Percentiles rank a stretch among this genome's conserved stretches.
phyloP scores from a whole-genome alignment of 2,329 filamentous ascomycete genomes.

The Colletotrichum brevisporum region DNA sequence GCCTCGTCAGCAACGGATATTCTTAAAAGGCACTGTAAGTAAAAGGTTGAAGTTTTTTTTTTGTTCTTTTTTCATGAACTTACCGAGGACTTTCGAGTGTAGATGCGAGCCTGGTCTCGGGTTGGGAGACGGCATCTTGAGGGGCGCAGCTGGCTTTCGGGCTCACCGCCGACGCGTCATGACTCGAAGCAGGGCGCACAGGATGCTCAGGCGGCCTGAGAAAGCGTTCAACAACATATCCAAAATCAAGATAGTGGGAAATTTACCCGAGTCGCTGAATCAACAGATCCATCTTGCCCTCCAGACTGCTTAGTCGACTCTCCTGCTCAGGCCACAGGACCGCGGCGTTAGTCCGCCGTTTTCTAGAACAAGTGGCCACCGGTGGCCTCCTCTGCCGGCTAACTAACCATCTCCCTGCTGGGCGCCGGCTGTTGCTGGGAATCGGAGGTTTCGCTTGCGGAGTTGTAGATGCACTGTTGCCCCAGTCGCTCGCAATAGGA shows the following conservation, averaged over 20 bases:
- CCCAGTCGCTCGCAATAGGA: constrained; percentile 27
- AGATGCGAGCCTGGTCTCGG: rapidly evolving
- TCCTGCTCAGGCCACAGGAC: not conserved
- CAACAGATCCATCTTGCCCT: constrained; percentile 29
- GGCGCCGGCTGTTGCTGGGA: constrained; percentile 6
- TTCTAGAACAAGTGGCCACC: not conserved
- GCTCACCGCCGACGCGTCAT: not conserved
- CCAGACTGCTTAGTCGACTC: constrained; percentile 14
- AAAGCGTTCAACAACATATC: not conserved
- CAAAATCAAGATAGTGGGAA: no score
- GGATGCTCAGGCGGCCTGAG: constrained; percentile 1
- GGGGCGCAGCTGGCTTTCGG: not conserved
- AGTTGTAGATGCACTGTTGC: constrained; percentile 22
- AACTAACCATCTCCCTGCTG: constrained; percentile 6
- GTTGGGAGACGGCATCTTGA: not conserved
- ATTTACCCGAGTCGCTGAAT: constrained; percentile 19
- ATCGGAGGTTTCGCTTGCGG: not conserved
- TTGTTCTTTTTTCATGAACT: rapidly evolving
- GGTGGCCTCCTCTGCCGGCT: not conserved
- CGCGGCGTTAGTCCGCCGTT: not conserved
- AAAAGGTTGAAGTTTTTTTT: not conserved
- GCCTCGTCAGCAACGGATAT: not conserved
- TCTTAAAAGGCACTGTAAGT: not conserved
- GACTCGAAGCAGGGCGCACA: not conserved
- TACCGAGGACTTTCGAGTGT: not conserved